Percentiles rank a stretch among this genome's conserved stretches.
Evolutionary conservation across 2,329 filamentous ascomycete genomes (phyloP).

Genomic region (Balansia obtecta): DNA sequence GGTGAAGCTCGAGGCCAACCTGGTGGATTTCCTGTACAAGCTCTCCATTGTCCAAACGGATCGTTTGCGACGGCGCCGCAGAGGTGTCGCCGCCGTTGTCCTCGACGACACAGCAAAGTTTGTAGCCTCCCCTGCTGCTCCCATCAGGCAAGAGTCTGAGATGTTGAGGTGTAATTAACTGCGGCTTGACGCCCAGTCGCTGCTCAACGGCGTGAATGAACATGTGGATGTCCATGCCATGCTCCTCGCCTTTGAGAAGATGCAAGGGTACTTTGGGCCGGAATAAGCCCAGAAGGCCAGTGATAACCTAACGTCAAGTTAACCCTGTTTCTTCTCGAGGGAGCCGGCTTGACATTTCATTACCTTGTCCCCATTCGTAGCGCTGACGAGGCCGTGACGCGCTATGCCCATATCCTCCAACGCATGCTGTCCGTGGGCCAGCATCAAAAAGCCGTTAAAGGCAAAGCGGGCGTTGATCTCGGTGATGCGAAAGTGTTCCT

Average conservation of each 20-base stretch:
- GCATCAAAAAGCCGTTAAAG: constrained; percentile 25
- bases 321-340: background rate
- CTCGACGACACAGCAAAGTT: constrained; percentile 18
- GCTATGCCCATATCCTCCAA: constrained; percentile 11
- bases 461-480: constrained; percentile 30
- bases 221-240: constrained; percentile 27
- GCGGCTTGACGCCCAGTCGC: constrained; percentile 18
- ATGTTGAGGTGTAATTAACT: constrained; percentile 21
- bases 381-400: constrained; percentile 10
- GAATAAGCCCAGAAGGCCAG: constrained; percentile 20
- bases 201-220: constrained; percentile 18
- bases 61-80: background rate
- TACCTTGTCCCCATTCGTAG: constrained; percentile 11
- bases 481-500: constrained; percentile 20
- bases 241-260: constrained; percentile 25
- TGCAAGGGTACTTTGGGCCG: constrained; percentile 18
- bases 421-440: constrained; percentile 17
- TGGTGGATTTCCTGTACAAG: constrained; percentile 22
- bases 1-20: constrained; percentile 26
- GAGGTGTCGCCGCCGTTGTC: background rate
- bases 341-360: background rate
- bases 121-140: constrained; percentile 12
- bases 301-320: constrained; percentile 16
- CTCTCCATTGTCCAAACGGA: constrained; percentile 13
- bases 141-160: constrained; percentile 20